phyloP scores from a whole-genome alignment of 1,139 yeast genomes.

The Geotrichum siamense region DNA sequence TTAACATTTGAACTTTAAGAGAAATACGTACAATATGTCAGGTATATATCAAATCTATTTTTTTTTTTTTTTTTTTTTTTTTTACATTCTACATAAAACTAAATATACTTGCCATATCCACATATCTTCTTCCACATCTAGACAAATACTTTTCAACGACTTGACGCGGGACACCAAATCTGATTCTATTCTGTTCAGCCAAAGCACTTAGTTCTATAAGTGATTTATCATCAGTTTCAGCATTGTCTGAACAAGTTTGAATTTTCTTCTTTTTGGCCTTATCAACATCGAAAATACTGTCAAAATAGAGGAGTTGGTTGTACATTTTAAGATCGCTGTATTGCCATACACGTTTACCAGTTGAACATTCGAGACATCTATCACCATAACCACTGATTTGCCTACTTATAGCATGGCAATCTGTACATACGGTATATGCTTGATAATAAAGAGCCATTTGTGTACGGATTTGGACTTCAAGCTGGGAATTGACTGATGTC shows the following conservation, averaged over 20 bases:
- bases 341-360: conserved; percentile 70
- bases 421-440: conserved; percentile 82
- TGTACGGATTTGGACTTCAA: conserved; percentile 61
- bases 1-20: no score
- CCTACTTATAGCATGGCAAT: conserved; percentile 76
- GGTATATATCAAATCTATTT: no score
- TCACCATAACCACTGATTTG: conserved; percentile 87
- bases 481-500: conserved; percentile 57
- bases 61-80: no score
- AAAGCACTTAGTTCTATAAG: conserved; percentile 47
- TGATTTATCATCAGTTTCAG: conserved; percentile 3
- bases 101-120: conserved; percentile 77
- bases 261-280: conserved; percentile 51
- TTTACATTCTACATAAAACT: conserved; percentile 19
- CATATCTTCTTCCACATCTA: conserved; percentile 87
- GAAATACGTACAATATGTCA: no score
- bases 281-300: conserved; percentile 73
- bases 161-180: conserved; percentile 50
- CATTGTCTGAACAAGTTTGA: no score
- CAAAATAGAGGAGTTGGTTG: conserved; percentile 76
- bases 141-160: conserved; percentile 68
- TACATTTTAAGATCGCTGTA: conserved; percentile 77
- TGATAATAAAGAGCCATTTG: conserved; percentile 74
- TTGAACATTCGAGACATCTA: conserved; percentile 57
- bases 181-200: conserved; percentile 69